phyloP scores from a whole-genome alignment of 257 asterid genomes.

The Penstemon barbatus region DNA sequence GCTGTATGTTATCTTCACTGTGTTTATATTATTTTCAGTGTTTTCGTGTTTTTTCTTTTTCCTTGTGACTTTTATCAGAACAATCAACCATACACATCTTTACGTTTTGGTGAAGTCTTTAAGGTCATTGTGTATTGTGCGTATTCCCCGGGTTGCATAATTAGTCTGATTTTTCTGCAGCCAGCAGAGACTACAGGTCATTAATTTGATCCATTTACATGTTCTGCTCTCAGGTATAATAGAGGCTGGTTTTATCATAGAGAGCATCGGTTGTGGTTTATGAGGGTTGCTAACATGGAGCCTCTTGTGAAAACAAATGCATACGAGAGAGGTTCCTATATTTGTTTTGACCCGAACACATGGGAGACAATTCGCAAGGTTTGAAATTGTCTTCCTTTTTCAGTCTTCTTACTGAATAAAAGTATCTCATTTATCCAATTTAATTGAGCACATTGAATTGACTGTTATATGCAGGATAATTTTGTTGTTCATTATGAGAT shows the following conservation, averaged over 20 bases:
- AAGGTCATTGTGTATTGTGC: too few species aligned
- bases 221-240: slow-evolving; percentile 60
- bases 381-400: slow-evolving; percentile 11
- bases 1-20: slow-evolving; percentile 58
- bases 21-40: not conserved
- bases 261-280: slow-evolving; percentile 71
- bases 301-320: slow-evolving; percentile 77
- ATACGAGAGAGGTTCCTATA: slow-evolving; percentile 85
- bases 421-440: not conserved
- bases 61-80: not conserved
- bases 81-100: not conserved
- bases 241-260: slow-evolving; percentile 93
- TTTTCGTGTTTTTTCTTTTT: slow-evolving; percentile 17
- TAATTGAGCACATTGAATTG: slow-evolving; percentile 12
- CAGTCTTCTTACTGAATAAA: not conserved
- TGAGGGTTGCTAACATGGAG: slow-evolving; percentile 73
- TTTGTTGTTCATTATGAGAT: slow-evolving; percentile 78
- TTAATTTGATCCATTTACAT: slow-evolving; percentile 8
- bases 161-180: slow-evolving; percentile 23
- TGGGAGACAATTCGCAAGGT: slow-evolving; percentile 99
- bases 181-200: slow-evolving; percentile 6
- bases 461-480: slow-evolving; percentile 72
- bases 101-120: not conserved
- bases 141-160: not conserved
- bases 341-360: slow-evolving; percentile 90